Percentiles rank a stretch among this genome's conserved stretches.
phyloP scores from a whole-genome alignment of 345 rosid genomes.

The Hibiscus tridactylites region DNA sequence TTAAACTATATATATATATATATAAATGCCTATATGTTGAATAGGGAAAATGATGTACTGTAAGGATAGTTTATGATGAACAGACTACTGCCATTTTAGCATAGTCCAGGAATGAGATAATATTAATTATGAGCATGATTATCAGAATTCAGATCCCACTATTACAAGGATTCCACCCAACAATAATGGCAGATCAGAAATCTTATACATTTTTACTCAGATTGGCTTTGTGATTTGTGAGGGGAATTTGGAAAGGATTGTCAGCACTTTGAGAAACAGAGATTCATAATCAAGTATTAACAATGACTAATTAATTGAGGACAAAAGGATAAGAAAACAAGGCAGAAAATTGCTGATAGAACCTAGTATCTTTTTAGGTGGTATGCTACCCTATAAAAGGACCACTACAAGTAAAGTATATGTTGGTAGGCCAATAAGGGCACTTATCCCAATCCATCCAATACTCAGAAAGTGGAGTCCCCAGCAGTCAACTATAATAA shows the following conservation, averaged over 20 bases:
- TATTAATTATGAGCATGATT: not conserved
- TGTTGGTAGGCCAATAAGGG: constrained; percentile 20
- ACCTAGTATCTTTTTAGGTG: constrained; percentile 14
- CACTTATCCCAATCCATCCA: constrained; percentile 15
- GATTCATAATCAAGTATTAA: not conserved
- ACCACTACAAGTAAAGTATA: not conserved
- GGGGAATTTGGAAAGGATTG: not conserved
- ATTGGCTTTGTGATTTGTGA: constrained; percentile 3
- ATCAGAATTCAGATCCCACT: not conserved
- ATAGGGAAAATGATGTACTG: not conserved
- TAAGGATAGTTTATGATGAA: not conserved
- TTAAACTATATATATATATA: not conserved
- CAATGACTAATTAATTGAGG: not conserved
- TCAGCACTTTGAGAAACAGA: constrained; percentile 2
- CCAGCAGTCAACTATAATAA: constrained; percentile 9
- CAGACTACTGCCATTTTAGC: not conserved
- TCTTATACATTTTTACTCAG: not conserved
- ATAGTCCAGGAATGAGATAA: constrained; percentile 6
- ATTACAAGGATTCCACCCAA: constrained; percentile 1
- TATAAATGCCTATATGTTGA: not conserved
- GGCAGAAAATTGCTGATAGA: not conserved
- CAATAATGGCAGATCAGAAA: not conserved
- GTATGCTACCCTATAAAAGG: constrained; percentile 4
- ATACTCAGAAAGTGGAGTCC: constrained; percentile 10
- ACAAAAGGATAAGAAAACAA: not conserved